A percentile compares a stretch with the other conserved stretches of the same genome.
Conservation (phyloP, 1,284 basidiomycete genomes). For the Apiotrichum gracile region DNA sequence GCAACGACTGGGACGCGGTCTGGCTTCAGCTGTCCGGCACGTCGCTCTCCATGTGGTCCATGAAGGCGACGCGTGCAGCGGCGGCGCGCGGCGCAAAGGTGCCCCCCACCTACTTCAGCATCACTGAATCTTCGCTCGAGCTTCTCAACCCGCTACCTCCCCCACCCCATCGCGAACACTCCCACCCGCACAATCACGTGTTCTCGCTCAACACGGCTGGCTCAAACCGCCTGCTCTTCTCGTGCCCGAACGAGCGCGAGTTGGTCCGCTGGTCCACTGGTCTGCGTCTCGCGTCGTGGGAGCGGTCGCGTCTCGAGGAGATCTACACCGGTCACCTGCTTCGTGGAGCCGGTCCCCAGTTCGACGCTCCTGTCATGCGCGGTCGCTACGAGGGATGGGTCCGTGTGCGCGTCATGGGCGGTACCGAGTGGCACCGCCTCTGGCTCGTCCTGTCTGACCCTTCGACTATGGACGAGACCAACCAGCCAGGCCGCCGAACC, state of each 20-base stretch:
- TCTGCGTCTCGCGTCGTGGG: conserved; percentile 86
- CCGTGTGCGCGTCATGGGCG: conserved; percentile 81
- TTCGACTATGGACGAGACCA: conserved; percentile 34
- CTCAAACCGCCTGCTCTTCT: conserved; percentile 82
- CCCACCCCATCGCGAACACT: conserved; percentile 48
- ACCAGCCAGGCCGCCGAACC: conserved; percentile 22
- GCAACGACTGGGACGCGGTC: conserved; percentile 83
- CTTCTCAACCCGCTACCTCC: conserved; percentile 52
- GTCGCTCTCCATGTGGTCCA: conserved; percentile 60
- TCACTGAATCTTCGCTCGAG: conserved; percentile 50
- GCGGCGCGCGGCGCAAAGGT: conserved; percentile 44
- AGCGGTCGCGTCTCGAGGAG: conserved; percentile 90
- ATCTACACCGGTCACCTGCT: conserved; percentile 90
- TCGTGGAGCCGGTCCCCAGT: conserved; percentile 48
- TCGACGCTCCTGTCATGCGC: conserved; percentile 55
- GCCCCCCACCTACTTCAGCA: conserved; percentile 43
- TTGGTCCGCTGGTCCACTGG: conserved; percentile 87
- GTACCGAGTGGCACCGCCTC: conserved; percentile 90
- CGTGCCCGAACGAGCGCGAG: conserved; percentile 64
- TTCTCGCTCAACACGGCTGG: conserved; percentile 93
- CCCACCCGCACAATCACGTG: conserved; percentile 60
- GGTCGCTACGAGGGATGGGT: conserved; percentile 87
- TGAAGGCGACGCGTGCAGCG: conserved; percentile 47
- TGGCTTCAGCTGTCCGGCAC: conserved; percentile 93
- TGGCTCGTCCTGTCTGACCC: conserved; percentile 68